These are phyloP conservation scores for Ogataea methylovora DNA, from an alignment of 805 yeast species.

Conservation along the genomic window DNA sequence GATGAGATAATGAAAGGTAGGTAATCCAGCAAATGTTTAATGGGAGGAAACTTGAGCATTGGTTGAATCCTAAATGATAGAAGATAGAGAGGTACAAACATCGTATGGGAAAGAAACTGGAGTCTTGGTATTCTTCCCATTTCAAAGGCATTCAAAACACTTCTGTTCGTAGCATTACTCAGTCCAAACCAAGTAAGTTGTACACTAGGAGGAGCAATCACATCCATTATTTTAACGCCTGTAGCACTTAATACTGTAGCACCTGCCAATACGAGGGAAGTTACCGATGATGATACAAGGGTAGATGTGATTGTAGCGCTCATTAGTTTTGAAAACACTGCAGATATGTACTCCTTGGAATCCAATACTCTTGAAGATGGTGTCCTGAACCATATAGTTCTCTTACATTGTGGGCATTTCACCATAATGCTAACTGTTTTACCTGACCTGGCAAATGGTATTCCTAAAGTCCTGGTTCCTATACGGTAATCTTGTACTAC, in stretches of 20 bases:
- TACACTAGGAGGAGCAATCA: conserved; percentile 25
- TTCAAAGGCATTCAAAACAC: too few species aligned
- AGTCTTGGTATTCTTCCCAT: too few species aligned
- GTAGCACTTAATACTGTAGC: conserved; percentile 13
- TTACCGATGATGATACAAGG: conserved; percentile 13
- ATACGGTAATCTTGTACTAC: too few species aligned
- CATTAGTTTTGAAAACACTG: conserved; percentile 11
- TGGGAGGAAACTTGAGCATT: too few species aligned
- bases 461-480: too few species aligned
- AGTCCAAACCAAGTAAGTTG: conserved; percentile 22
- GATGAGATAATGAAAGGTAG: too few species aligned
- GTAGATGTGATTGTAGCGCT: conserved; percentile 10
- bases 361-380: conserved; percentile 13
- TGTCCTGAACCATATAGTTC: conserved; percentile 20
- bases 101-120: too few species aligned
- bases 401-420: conserved; percentile 31
- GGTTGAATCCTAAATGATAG: too few species aligned
- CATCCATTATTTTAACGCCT: conserved; percentile 22
- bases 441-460: too few species aligned
- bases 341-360: conserved; percentile 5
- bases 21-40: too few species aligned
- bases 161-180: conserved; percentile 1
- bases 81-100: too few species aligned
- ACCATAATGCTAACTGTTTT: conserved; percentile 9
- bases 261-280: conserved; percentile 16